These are phyloP conservation scores for Russula olivacea DNA, from an alignment of 768 basidiomycete species.

Conservation along the genomic window DNA sequence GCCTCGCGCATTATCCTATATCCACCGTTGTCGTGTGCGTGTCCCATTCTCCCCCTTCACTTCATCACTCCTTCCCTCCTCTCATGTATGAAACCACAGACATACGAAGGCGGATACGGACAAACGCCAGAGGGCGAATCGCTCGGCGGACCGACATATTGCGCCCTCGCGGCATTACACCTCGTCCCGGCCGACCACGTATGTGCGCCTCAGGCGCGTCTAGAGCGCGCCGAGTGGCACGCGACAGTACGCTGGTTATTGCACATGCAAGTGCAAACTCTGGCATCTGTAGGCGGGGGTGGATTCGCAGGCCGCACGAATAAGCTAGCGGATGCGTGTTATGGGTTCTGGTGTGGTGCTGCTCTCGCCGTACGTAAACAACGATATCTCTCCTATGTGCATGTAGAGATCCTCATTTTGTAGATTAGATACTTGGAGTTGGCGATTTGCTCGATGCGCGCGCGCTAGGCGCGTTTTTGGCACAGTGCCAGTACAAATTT, in stretches of 20 bases:
- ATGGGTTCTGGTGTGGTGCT: slow-evolving; percentile 93
- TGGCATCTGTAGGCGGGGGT: slow-evolving; percentile 50
- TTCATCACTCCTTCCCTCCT: no score
- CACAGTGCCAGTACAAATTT: slow-evolving; percentile 75
- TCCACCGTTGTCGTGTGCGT: slow-evolving; percentile 67
- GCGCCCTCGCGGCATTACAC: slow-evolving; percentile 70
- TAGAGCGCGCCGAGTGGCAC: slow-evolving; percentile 39
- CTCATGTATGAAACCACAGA: slow-evolving; percentile 40
- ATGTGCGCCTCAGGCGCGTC: slow-evolving; percentile 17
- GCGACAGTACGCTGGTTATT: slow-evolving; percentile 72
- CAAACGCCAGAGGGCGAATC: slow-evolving; percentile 79
- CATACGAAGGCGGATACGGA: slow-evolving; percentile 90
- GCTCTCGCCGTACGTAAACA: slow-evolving; percentile 53
- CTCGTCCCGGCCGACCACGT: slow-evolving; percentile 38
- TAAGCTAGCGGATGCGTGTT: slow-evolving; percentile 89
- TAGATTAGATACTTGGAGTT: slow-evolving; percentile 62
- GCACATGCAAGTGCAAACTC: slow-evolving; percentile 52
- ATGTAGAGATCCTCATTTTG: neutral
- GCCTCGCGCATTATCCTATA: slow-evolving; percentile 53
- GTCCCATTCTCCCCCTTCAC: neutral
- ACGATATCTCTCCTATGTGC: neutral
- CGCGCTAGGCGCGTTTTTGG: slow-evolving; percentile 58
- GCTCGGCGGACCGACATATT: slow-evolving; percentile 95
- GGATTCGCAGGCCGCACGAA: slow-evolving; percentile 87
- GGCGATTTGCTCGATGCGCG: slow-evolving; percentile 49